Conservation (phyloP, 371 early-diverging fungal species). For the Funneliformis caledonium region DNA sequence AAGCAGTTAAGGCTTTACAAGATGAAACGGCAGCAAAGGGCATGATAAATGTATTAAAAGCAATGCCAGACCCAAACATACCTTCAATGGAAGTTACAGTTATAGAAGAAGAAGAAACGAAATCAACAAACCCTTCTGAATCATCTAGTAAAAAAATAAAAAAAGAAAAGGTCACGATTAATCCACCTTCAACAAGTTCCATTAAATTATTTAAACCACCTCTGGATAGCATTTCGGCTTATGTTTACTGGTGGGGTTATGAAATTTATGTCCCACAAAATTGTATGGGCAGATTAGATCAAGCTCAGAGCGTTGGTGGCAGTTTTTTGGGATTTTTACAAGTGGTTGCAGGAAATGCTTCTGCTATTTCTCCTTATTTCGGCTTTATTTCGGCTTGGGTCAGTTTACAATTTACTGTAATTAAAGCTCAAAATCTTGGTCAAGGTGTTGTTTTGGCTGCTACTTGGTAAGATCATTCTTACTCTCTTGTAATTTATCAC, state of each 20-base stretch:
- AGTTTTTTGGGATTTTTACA: constrained; percentile 49
- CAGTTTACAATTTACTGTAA: constrained; percentile 49
- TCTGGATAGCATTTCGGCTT: constrained; percentile 45
- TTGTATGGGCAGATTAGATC: constrained; percentile 48
- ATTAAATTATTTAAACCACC: constrained; percentile 42
- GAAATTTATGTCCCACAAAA: constrained; percentile 51
- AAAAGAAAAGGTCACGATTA: constrained; percentile 8
- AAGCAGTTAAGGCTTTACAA: constrained; percentile 48
- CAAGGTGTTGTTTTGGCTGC: constrained; percentile 49
- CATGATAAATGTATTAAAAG: constrained; percentile 47
- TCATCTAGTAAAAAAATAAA: not conserved
- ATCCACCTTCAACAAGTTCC: constrained; percentile 45
- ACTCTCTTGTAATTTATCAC: not conserved
- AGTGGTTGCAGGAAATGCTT: constrained; percentile 43
- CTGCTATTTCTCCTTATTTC: constrained; percentile 46
- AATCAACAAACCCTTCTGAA: constrained; percentile 10
- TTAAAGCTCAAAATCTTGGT: constrained; percentile 46
- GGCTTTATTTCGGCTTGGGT: constrained; percentile 53
- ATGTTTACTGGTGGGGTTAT: constrained; percentile 52
- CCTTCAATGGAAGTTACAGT: constrained; percentile 43
- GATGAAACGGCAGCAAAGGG: constrained; percentile 44
- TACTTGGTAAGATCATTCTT: constrained; percentile 46
- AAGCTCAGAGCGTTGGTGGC: constrained; percentile 46
- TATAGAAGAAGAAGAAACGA: not conserved
- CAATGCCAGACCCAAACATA: constrained; percentile 50